phyloP scores from a whole-genome alignment of 805 yeast genomes.

The Candida suzukii region DNA sequence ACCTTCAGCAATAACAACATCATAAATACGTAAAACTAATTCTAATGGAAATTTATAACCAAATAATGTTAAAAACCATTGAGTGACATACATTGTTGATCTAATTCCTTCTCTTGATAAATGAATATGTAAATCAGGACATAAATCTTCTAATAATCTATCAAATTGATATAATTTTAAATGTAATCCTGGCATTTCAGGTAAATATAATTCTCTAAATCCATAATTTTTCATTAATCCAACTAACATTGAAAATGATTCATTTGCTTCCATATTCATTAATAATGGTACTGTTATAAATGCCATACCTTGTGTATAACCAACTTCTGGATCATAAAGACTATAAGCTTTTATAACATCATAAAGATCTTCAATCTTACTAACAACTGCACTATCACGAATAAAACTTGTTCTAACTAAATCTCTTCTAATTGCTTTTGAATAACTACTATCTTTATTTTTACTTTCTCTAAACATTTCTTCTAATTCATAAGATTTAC shows the following conservation, averaged over 20 bases:
- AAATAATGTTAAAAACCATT: constrained; percentile 94
- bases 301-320: constrained; percentile 98
- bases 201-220: constrained; percentile 69
- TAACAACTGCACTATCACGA: constrained; percentile 43
- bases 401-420: constrained; percentile 80
- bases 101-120: constrained; percentile 78
- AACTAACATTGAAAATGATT: constrained; percentile 76
- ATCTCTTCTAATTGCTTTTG: constrained; percentile 74
- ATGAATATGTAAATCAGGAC: constrained; percentile 71
- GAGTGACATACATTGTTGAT: constrained; percentile 95
- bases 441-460: constrained; percentile 52
- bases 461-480: constrained; percentile 47
- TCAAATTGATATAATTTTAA: constrained; percentile 84
- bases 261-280: constrained; percentile 74
- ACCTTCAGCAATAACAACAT: constrained; percentile 86
- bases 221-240: constrained; percentile 80
- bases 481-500: constrained; percentile 59
- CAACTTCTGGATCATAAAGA: constrained; percentile 84
- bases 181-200: constrained; percentile 93
- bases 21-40: constrained; percentile 82
- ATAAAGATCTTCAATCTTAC: constrained; percentile 57
- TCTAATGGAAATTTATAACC: constrained; percentile 91
- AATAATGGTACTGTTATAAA: constrained; percentile 82
- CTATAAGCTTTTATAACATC: constrained; percentile 80
- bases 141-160: constrained; percentile 67